phyloP scores from a whole-genome alignment of 805 yeast genomes.

The Candida stauntonica region DNA sequence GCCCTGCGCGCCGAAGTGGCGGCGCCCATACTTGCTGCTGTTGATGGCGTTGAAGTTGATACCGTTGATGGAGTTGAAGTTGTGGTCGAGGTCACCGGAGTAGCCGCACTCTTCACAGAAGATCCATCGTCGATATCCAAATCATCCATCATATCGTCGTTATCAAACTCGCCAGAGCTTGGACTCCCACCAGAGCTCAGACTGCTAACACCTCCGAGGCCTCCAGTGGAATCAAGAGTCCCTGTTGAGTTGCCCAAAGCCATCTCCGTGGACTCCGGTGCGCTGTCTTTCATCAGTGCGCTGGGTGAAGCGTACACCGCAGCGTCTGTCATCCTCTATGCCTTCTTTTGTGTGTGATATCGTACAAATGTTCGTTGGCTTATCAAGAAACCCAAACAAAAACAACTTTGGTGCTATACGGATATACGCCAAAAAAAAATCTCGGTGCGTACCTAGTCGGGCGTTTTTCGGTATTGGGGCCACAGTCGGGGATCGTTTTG shows the following conservation, averaged over 20 bases:
- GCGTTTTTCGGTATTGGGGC: no score
- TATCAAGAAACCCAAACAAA: no score
- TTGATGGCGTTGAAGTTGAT: not conserved
- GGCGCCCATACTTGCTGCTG: not conserved
- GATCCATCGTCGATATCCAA: no score
- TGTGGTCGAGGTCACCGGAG: not conserved
- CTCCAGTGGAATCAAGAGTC: not conserved
- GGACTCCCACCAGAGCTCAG: not conserved
- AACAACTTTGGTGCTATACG: no score
- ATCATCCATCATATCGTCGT: no score
- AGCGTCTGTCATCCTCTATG: not conserved
- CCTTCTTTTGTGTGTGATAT: not conserved
- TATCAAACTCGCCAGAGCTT: not conserved
- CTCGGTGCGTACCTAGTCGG: no score
- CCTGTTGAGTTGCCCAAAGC: not conserved
- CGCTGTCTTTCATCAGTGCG: not conserved
- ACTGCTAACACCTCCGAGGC: not conserved
- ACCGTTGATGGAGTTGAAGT: not conserved
- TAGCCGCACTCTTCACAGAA: not conserved
- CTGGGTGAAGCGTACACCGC: not conserved
- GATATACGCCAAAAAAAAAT: no score
- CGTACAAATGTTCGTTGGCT: no score
- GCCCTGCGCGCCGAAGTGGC: slow-evolving; percentile 2
- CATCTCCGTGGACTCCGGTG: not conserved
- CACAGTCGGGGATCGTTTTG: no score